Base-by-base conservation (phyloP, 2,329 filamentous ascomycete species). In the Orbilia blumenaviensis region DNA sequence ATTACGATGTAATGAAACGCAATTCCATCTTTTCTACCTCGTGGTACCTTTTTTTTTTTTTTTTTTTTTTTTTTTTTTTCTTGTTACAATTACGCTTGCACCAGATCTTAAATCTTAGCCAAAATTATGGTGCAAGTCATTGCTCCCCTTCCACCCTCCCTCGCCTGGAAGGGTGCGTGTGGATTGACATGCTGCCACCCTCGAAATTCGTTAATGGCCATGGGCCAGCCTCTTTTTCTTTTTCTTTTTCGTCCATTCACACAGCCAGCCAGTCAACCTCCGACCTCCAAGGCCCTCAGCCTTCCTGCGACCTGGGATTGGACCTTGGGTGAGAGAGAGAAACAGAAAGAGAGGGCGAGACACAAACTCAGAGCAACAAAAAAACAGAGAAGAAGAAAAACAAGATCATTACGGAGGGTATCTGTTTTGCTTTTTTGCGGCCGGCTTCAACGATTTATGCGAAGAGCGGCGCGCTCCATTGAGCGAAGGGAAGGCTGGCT, bases 381-480 rank as follows among this genome's bases (percentile, higher is more conserved):
- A n/a, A n/a, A 18, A 60, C 34, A 69, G 50, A 14, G 61, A 52
- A 56, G 54, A 46, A 67, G 32, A 38, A 72, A 77, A 72, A 62
- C 38, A 66, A 50, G 2, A 60, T 66, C 78, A 72, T 77, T 78
- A 54, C 4, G 18, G n/a, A 46, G n/a, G 54, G 42, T 61, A 73
- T 21, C 64, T 25, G n/a, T n/a, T 21, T 75, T 75, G 71, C 71
- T 75, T 75, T 75, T 75, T 75, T 38, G 36, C 63, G 64, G 52
- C 63, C 61, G 68, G 69, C 71, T 75, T 75, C 71, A 64, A 75
- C 50, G 56, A 75, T 75, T 78, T 74, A 76, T 79, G 77, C 77
- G 74, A 78, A 79, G 77, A 73, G 77, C 78, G 78, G 78, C 78
- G 78, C 76, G 73, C 78, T 78, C 76, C 78, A 79, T 78, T 78